These are phyloP conservation scores for Pseudopyrenochaeta lycopersici DNA, from an alignment of 2,329 filamentous ascomycete species.

Conservation along the genomic window DNA sequence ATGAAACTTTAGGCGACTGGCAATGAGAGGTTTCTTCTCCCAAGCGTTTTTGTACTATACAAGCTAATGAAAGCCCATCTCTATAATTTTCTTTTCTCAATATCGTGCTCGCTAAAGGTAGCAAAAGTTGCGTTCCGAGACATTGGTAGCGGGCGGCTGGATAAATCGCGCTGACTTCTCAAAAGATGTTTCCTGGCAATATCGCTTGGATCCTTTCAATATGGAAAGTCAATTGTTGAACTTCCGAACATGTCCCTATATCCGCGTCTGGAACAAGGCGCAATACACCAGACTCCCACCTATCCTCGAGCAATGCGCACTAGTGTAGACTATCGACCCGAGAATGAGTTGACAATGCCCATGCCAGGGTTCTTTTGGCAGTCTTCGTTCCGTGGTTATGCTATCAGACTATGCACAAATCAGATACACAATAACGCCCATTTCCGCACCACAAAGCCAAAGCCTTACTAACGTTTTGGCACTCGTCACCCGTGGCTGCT, in stretches of 20 bases:
- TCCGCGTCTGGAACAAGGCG: slow-evolving; percentile 4
- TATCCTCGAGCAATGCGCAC: background rate
- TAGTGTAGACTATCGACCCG: background rate
- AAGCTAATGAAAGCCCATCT: slow-evolving; percentile 28
- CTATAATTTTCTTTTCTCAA: slow-evolving; percentile 16
- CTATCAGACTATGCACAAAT: slow-evolving; percentile 21
- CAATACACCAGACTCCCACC: slow-evolving; percentile 6
- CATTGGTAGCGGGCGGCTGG: slow-evolving; percentile 29
- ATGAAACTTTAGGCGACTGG: slow-evolving; percentile 8
- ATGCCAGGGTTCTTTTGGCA: slow-evolving; percentile 14
- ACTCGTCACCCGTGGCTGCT: slow-evolving; percentile 28
- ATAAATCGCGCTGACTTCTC: slow-evolving; percentile 22
- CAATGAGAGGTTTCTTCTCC: slow-evolving; percentile 1
- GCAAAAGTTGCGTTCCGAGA: slow-evolving; percentile 8
- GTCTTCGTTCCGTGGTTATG: slow-evolving; percentile 5
- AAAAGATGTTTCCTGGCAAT: slow-evolving; percentile 10
- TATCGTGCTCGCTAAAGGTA: slow-evolving; percentile 12
- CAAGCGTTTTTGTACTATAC: background rate
- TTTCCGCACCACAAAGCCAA: slow-evolving; percentile 14
- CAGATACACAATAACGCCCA: slow-evolving; percentile 20
- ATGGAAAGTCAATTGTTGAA: slow-evolving; percentile 15
- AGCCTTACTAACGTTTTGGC: slow-evolving; percentile 12
- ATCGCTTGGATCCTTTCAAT: slow-evolving; percentile 15
- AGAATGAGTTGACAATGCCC: slow-evolving; percentile 8
- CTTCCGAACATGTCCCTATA: slow-evolving; percentile 2